Conservation (phyloP, 176 grass and related monocot genomes). For the Thinopyrum elongatum region DNA sequence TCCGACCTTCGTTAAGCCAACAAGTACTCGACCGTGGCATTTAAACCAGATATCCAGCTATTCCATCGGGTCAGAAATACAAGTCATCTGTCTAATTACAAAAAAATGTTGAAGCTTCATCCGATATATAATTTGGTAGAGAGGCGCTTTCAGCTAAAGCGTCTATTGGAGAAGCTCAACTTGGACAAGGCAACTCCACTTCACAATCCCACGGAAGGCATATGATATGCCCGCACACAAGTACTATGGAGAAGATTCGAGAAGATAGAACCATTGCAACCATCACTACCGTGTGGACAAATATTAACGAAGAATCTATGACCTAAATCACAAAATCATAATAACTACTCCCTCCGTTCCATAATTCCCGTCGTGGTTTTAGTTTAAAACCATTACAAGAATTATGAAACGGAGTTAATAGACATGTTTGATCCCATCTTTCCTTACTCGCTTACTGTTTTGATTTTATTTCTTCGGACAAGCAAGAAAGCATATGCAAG, state of each 20-base stretch:
- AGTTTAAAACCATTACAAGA: too few relatives aligned
- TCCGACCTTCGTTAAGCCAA: background rate
- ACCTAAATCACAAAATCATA: background rate
- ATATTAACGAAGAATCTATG: background rate
- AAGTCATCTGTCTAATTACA: background rate
- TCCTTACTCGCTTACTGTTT: background rate
- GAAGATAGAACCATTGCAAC: constrained; percentile 9
- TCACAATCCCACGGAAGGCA: background rate
- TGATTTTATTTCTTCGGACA: background rate
- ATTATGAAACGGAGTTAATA: background rate
- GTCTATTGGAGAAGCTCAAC: background rate
- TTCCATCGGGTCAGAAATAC: background rate
- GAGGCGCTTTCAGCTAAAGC: constrained; percentile 16
- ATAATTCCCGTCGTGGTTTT: too few relatives aligned
- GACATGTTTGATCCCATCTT: background rate
- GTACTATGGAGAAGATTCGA: constrained; percentile 2
- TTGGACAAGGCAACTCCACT: constrained; percentile 24
- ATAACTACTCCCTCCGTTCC: background rate
- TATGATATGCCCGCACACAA: constrained; percentile 7
- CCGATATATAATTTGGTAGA: background rate
- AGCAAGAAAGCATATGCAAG: too few relatives aligned
- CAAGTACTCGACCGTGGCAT: background rate
- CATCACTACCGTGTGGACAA: constrained; percentile 14
- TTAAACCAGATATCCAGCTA: background rate
- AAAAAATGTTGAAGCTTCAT: background rate